Conservation (phyloP, 2,329 filamentous ascomycete genomes). For the Aspergillus melleus region DNA sequence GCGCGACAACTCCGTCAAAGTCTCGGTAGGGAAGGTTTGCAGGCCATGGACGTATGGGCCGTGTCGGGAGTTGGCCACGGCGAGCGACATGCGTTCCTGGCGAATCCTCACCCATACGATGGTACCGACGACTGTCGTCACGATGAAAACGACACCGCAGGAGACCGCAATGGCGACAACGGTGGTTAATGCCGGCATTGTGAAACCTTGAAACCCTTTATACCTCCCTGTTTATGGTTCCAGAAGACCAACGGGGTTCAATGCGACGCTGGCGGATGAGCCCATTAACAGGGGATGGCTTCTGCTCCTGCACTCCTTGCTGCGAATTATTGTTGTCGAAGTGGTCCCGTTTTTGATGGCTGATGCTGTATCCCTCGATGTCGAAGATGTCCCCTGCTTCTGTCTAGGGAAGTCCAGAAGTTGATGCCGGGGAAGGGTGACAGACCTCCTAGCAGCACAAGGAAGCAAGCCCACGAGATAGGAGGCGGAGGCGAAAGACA, state of each 20-base stretch:
- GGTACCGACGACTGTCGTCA: constrained; percentile 31
- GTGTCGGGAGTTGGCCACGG: constrained; percentile 24
- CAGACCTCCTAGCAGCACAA: constrained; percentile 7
- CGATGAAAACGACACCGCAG: constrained; percentile 34
- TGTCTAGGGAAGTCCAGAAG: background rate
- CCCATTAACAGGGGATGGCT: constrained; percentile 4
- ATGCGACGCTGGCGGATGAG: background rate
- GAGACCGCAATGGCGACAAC: constrained; percentile 38
- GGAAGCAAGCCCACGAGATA: constrained; percentile 10
- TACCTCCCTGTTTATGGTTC: background rate
- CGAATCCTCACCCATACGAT: constrained; percentile 38
- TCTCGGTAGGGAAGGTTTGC: constrained; percentile 27
- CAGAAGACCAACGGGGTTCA: background rate
- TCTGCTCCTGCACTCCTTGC: background rate
- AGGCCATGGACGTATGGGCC: constrained; percentile 21
- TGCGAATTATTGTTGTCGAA: background rate
- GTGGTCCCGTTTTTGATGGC: background rate
- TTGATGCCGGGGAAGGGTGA: constrained; percentile 1
- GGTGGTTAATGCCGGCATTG: constrained; percentile 34
- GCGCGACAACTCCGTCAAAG: constrained; percentile 33
- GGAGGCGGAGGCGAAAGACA: constrained; percentile 6
- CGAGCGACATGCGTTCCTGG: constrained; percentile 32
- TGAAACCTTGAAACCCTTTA: constrained; percentile 9
- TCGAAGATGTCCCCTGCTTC: background rate
- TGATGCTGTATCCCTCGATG: background rate